Evolutionary conservation across 2,329 filamentous ascomycete species (phyloP).

Genomic region (Colletotrichum euphorbiae): DNA sequence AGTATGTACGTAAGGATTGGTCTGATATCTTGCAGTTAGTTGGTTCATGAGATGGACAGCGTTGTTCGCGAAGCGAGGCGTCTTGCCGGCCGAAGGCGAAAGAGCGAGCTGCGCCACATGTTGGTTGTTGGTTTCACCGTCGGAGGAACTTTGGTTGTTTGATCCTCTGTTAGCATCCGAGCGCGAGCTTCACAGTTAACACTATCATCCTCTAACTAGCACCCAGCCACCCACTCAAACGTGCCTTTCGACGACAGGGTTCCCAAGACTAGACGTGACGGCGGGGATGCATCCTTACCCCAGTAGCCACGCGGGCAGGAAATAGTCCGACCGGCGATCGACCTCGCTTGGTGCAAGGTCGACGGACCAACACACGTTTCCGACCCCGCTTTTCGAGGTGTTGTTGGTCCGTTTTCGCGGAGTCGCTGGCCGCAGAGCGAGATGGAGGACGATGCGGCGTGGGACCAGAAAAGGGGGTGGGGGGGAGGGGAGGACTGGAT

Average conservation of each 20-base stretch:
- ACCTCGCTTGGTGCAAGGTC: no score
- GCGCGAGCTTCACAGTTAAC: accelerated
- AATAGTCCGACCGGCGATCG: no score
- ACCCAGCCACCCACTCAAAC: not conserved
- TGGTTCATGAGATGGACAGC: not conserved
- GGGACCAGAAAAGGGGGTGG: no score
- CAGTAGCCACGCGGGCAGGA: no score
- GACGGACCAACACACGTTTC: not conserved
- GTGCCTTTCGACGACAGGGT: no score
- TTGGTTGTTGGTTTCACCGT: constrained; percentile 16
- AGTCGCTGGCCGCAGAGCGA: not conserved
- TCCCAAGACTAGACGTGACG: no score
- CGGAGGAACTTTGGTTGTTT: constrained; percentile 12
- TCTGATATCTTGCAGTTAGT: not conserved
- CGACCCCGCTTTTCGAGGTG: not conserved
- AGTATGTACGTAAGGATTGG: no score
- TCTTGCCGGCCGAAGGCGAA: constrained; percentile 5
- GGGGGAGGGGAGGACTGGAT: no score
- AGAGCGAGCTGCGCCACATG: constrained; percentile 7
- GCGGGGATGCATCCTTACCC: no score
- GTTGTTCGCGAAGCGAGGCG: constrained; percentile 20
- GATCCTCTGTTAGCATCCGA: not conserved
- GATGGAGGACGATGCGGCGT: not conserved
- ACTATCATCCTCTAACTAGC: not conserved
- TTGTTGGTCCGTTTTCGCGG: not conserved